Conservation (phyloP, 208 protist species). For the Leishmania arabica region DNA sequence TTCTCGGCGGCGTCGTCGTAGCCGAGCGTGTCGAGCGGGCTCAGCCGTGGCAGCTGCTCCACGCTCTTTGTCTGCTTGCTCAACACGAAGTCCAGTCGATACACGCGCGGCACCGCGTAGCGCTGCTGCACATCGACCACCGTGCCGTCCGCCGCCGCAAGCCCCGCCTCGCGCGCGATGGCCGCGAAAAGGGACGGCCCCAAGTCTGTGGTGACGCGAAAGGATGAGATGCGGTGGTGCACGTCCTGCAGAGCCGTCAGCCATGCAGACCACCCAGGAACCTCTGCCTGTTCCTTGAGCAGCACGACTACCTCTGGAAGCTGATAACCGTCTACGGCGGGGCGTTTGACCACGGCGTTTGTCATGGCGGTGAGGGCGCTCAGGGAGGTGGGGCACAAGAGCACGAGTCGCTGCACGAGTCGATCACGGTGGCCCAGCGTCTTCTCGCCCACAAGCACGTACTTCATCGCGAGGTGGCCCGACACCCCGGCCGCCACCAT, state of each 20-base stretch:
- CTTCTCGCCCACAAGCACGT: constrained; percentile 73
- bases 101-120: constrained; percentile 54
- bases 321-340: constrained; percentile 33
- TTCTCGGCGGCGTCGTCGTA: constrained; percentile 37
- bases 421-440: constrained; percentile 70
- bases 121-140: constrained; percentile 45
- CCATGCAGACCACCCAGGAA: constrained; percentile 35
- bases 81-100: constrained; percentile 81
- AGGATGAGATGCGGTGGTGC: constrained; percentile 21
- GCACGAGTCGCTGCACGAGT: constrained; percentile 54
- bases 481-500: constrained; percentile 78
- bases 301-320: constrained; percentile 52
- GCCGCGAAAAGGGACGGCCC: constrained; percentile 52
- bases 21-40: constrained; percentile 62
- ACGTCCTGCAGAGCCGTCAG: constrained; percentile 25
- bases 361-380: constrained; percentile 22
- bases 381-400: constrained; percentile 63
- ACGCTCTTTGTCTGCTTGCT: constrained; percentile 74
- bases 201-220: constrained; percentile 37
- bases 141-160: constrained; percentile 49
- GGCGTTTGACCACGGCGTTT: constrained; percentile 25
- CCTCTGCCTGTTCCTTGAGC: constrained; percentile 35
- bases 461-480: constrained; percentile 63
- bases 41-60: constrained; percentile 62
- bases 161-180: constrained; percentile 38